Base-by-base conservation (phyloP, 1,284 basidiomycete genomes). In the Pyrrhoderma noxium region DNA sequence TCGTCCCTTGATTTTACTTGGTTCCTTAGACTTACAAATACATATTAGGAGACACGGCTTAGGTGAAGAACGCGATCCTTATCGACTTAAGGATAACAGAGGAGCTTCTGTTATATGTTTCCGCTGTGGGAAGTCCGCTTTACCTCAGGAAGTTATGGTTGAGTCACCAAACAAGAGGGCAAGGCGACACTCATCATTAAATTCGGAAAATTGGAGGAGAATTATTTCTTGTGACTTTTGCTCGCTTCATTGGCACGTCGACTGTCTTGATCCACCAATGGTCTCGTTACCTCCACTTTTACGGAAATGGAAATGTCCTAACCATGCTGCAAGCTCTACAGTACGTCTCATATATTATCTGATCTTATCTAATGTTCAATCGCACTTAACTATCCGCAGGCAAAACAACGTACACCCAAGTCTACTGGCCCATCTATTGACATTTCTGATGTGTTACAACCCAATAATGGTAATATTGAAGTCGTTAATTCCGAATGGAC, bases 271-370 rank as follows among this genome's bases (percentile, higher is more conserved):
- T 60, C 96, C 95, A 16, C 95, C 96, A 2, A 71, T 97, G 59
- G 74, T 85, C 18, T 76, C 76, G 42, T 85, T 98, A 80, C 96
- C 96, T 2, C 78, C 85, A 22, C 80, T 87, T 52, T 82, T 81
- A 57, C 85, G 85, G 70, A 96, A 94, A 67, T 99, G 96, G 95
- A 97, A 95, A 91, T 99, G 95, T 68, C 96, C 96, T 1, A 92
- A 93, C 61, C 95, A 99, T 65, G 83, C 84, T 23, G 90, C 95
- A 56, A 82, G 84, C 56, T 75, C 87, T 53, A 66, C 89, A 56
- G 87, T 89, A 62, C 64, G 82, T 52, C 48, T 48, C 41, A 42
- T 25, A 36, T 23, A 18, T 51, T 56, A 23, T 43, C 41, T 22
- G 4, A n/a, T 16, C n/a, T 18, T 40, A 4, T 5, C 16, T 40